phyloP scores from a whole-genome alignment of 2,329 filamentous ascomycete species.

The Apiospora saccharicola region DNA sequence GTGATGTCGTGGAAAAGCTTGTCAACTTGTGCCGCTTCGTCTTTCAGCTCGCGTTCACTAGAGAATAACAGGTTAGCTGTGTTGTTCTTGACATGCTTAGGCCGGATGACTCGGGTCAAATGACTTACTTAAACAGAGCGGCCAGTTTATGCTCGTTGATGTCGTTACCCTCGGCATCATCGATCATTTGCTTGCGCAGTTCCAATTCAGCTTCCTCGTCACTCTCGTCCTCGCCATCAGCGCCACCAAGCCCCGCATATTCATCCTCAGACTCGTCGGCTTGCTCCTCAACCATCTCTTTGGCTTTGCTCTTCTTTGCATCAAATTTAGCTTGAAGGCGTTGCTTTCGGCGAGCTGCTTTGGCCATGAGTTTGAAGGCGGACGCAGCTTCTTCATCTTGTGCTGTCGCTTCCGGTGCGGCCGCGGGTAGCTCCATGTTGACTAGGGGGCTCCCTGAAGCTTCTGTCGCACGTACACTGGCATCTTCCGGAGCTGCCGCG shows the following conservation, averaged over 20 bases:
- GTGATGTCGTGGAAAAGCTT: slow-evolving; percentile 94
- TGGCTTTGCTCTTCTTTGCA: slow-evolving; percentile 87
- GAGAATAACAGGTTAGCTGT: neutral
- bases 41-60: slow-evolving; percentile 79
- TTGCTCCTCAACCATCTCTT: slow-evolving; percentile 88
- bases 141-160: slow-evolving; percentile 83
- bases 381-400: slow-evolving; percentile 33
- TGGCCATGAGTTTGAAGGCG: slow-evolving; percentile 77
- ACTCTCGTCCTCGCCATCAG: slow-evolving; percentile 83
- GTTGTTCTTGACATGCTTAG: neutral
- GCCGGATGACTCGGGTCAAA: neutral
- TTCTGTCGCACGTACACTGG: slow-evolving; percentile 55
- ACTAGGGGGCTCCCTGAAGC: slow-evolving; percentile 31
- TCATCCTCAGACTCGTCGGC: slow-evolving; percentile 98
- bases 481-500: slow-evolving; percentile 27
- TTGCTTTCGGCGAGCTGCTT: slow-evolving; percentile 65
- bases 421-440: slow-evolving; percentile 40
- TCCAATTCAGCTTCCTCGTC: slow-evolving; percentile 76
- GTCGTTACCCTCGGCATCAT: slow-evolving; percentile 80
- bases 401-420: slow-evolving; percentile 43
- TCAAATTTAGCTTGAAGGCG: slow-evolving; percentile 68
- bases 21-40: slow-evolving; percentile 86
- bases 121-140: slow-evolving; percentile 84
- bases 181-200: slow-evolving; percentile 86
- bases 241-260: slow-evolving; percentile 92